phyloP scores from a whole-genome alignment of 257 asterid species.

The Solanum corneliomulleri region DNA sequence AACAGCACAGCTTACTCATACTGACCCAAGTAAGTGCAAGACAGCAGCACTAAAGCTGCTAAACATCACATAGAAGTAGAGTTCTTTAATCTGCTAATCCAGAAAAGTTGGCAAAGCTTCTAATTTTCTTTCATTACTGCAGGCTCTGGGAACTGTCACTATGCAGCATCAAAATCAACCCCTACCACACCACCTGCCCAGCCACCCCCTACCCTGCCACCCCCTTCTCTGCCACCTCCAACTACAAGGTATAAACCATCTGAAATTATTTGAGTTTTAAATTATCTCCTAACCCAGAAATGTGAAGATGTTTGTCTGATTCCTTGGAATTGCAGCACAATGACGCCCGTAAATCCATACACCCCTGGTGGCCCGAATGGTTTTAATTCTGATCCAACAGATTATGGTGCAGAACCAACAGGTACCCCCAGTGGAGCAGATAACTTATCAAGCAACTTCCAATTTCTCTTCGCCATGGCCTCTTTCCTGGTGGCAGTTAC shows the following conservation, averaged over 20 bases:
- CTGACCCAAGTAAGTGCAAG: conserved; percentile 77
- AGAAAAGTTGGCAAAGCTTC: neutral
- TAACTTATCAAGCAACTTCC: conserved; percentile 21
- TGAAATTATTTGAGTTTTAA: neutral
- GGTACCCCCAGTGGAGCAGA: conserved; percentile 60
- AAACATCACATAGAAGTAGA: neutral
- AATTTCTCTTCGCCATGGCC: conserved; percentile 14
- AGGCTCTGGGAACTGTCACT: conserved; percentile 85
- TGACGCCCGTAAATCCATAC: conserved; percentile 44
- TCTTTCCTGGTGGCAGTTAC: conserved; percentile 29
- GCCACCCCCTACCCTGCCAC: conserved; percentile 9
- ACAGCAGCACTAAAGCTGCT: neutral
- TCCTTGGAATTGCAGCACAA: conserved; percentile 46
- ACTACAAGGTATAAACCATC: neutral
- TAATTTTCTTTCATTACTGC: conserved; percentile 7
- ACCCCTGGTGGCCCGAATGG: conserved; percentile 53
- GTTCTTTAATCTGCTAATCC: neutral
- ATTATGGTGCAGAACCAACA: conserved; percentile 54
- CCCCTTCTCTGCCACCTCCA: conserved; percentile 34
- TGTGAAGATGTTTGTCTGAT: neutral
- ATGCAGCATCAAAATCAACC: conserved; percentile 30
- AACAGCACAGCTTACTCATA: conserved; percentile 52
- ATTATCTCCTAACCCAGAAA: neutral
- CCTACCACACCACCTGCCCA: conserved; percentile 14
- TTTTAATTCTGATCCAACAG: conserved; percentile 37